These are phyloP conservation scores for Blastomyces parvus DNA, from an alignment of 2,329 filamentous ascomycete genomes.

Conservation along the genomic window DNA sequence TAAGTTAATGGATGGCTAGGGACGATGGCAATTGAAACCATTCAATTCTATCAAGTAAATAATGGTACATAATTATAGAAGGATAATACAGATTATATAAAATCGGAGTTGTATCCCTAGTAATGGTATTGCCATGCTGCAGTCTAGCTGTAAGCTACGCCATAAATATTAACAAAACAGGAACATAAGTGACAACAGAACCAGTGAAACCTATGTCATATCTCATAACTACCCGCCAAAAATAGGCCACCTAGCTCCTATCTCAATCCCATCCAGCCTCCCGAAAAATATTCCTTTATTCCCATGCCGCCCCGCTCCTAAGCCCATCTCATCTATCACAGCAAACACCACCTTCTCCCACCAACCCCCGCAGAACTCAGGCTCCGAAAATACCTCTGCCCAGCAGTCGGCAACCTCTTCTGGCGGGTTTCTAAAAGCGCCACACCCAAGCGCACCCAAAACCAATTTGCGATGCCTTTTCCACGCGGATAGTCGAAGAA, in stretches of 20 bases:
- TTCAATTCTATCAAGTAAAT: too few species aligned
- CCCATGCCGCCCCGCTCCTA: slow-evolving; percentile 21
- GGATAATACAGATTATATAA: neutral
- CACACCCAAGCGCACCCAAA: slow-evolving; percentile 55
- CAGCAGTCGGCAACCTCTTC: slow-evolving; percentile 50
- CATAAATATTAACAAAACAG: neutral
- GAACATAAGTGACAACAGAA: neutral
- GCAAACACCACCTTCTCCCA: slow-evolving; percentile 55
- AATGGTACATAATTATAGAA: too few species aligned
- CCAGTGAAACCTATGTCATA: neutral
- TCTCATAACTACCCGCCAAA: too few species aligned
- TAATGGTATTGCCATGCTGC: neutral
- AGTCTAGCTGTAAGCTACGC: neutral
- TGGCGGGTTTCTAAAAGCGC: slow-evolving; percentile 51
- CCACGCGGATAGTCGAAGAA: slow-evolving; percentile 11
- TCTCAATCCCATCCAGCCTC: slow-evolving; percentile 10
- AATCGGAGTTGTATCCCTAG: neutral
- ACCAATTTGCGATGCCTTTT: slow-evolving; percentile 28
- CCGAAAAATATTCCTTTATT: slow-evolving; percentile 16
- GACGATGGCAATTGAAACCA: too few species aligned
- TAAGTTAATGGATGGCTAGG: too few species aligned
- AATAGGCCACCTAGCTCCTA: too few species aligned
- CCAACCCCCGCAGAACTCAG: slow-evolving; percentile 50
- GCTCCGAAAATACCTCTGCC: slow-evolving; percentile 47
- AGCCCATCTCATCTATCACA: slow-evolving; percentile 33